A percentile compares a stretch with the other conserved stretches of the same genome.
Evolutionary conservation across 2,329 filamentous ascomycete species (phyloP).

Genomic region (Phoma sp.): DNA sequence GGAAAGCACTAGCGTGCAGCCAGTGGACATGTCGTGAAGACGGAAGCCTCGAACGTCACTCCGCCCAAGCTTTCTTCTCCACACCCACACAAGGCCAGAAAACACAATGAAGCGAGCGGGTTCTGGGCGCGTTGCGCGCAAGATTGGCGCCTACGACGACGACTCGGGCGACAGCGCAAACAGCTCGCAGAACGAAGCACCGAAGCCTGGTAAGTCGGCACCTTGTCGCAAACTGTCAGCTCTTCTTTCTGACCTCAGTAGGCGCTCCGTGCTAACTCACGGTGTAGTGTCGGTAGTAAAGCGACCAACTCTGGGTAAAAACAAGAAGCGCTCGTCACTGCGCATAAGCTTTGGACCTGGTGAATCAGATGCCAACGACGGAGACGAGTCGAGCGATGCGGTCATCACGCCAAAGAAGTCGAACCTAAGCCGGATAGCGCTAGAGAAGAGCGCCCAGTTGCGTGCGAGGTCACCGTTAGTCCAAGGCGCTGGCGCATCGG

Average conservation of each 20-base stretch:
- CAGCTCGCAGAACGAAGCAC: conserved; percentile 38
- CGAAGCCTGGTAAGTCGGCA: conserved; percentile 50
- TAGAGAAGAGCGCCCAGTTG: conserved; percentile 71
- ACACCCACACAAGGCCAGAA: background rate
- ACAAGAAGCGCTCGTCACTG: conserved; percentile 74
- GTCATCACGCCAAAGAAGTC: conserved; percentile 68
- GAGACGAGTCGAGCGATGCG: conserved; percentile 55
- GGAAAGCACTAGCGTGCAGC: conserved; percentile 7
- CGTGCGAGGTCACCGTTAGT: conserved; percentile 58
- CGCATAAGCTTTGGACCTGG: conserved; percentile 77
- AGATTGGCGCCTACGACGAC: conserved; percentile 75
- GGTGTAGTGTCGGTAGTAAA: conserved; percentile 59
- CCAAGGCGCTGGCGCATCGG: conserved; percentile 56
- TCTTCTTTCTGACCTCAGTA: conserved; percentile 40
- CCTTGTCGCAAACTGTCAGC: conserved; percentile 27
- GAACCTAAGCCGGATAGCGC: conserved; percentile 66
- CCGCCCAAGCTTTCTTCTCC: background rate
- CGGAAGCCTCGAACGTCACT: conserved; percentile 7
- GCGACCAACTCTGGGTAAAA: conserved; percentile 58
- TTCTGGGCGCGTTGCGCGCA: conserved; percentile 71
- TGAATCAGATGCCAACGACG: conserved; percentile 59
- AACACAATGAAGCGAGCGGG: conserved; percentile 63
- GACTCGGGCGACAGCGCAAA: conserved; percentile 38
- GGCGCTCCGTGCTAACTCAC: conserved; percentile 52
- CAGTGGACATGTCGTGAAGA: conserved; percentile 13